These are phyloP conservation scores for Fusarium continuum DNA, from an alignment of 2,329 filamentous ascomycete species.

Conservation along the genomic window DNA sequence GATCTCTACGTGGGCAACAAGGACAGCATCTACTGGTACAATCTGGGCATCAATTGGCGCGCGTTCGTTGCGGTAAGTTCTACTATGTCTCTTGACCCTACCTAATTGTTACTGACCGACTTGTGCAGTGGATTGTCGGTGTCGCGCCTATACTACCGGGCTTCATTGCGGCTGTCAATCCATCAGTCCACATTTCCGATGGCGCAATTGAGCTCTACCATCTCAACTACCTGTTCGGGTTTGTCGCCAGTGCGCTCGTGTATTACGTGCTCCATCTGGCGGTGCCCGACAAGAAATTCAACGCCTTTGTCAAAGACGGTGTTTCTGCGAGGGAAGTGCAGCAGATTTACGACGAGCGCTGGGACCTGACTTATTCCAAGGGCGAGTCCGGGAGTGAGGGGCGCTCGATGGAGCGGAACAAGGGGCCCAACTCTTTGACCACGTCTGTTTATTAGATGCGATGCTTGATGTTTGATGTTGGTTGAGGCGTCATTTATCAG, in stretches of 20 bases:
- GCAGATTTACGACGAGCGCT: constrained; percentile 42
- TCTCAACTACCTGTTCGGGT: constrained; percentile 53
- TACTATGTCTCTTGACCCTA: too few species aligned
- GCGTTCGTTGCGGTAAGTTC: constrained; percentile 51
- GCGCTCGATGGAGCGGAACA: constrained; percentile 14
- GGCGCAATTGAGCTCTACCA: constrained; percentile 52
- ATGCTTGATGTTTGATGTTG: background rate
- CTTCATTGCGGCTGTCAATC: constrained; percentile 53
- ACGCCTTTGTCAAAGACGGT: constrained; percentile 44
- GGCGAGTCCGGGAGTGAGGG: constrained; percentile 16
- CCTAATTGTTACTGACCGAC: background rate
- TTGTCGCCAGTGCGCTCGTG: constrained; percentile 47
- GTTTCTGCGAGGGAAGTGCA: constrained; percentile 43
- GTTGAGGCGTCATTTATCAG: background rate
- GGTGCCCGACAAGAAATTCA: constrained; percentile 42
- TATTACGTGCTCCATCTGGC: constrained; percentile 45
- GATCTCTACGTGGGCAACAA: constrained; percentile 47
- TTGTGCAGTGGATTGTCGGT: constrained; percentile 51
- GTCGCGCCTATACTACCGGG: constrained; percentile 54
- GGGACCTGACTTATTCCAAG: constrained; percentile 45
- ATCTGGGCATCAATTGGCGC: constrained; percentile 52
- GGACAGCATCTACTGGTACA: constrained; percentile 53
- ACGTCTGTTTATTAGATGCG: constrained; percentile 22
- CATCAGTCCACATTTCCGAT: constrained; percentile 45
- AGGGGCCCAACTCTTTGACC: constrained; percentile 15